Evolutionary conservation across 495 filamentous ascomycete species (phyloP), one percentile per base, ranked within the genome.

Genomic region (Beverwykella pulmonaria): DNA sequence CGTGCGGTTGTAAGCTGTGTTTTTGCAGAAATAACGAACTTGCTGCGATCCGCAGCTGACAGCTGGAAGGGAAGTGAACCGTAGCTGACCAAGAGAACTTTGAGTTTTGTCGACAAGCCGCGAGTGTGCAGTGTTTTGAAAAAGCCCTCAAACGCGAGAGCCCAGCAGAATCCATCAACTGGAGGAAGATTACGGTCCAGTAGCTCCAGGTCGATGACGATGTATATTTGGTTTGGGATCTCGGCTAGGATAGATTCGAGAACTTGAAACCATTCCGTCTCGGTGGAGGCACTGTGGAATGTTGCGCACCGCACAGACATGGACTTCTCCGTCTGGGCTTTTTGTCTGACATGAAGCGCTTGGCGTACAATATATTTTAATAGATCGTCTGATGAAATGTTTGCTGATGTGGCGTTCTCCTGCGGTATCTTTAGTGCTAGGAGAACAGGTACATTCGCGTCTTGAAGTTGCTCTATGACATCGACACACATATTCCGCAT

Each of bases 51-150:
- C 14, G 20, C 29, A 55, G 25, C 10, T 34, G 53, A 29, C 23
- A 55, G 20, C 53, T 32, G 10, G 12, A 55, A 55, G 29, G 29
- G 25, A 27, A 30, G 53, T 1, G 53, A 27, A 15, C 53, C 23
- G 12, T 29, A 55, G n/a, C 53, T 55, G 53, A 55, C 53, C 22
- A 55, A 34, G 29, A 55, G n/a, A 34, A 55, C 53, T 32, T 55
- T 55, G 53, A 55, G 25, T 10, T 55, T 27, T 27, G 53, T 34
- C 12, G 25, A 30, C 9, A 55, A 23, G 1, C 29, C 5, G 1
- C 53, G 53, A 7, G 20, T 8, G 14, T 8, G 2, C 12, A 55
- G 53, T 15, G 10, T 19, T 10, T 30, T 15, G 53, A 55, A 55
- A 23, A 55, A 55, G 6, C 29, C 14, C 4, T 55, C 53, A 29